These are phyloP conservation scores for Gossypium gossypioides DNA, from an alignment of 441 rosid genomes.

Conservation along the genomic window DNA sequence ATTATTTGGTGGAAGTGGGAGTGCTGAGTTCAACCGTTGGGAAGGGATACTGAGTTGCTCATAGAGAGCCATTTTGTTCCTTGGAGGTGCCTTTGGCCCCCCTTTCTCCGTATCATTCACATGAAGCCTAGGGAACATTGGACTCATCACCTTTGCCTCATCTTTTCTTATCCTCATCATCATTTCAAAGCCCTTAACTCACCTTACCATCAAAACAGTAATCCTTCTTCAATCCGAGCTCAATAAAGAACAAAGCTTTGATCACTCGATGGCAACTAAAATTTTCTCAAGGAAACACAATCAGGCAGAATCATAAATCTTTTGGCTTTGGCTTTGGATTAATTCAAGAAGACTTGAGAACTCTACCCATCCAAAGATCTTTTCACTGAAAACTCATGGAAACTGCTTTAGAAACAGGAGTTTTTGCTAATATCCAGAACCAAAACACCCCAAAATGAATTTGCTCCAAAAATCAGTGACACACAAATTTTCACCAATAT, in stretches of 20 bases:
- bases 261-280: conserved; percentile 8
- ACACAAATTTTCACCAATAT: background rate
- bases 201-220: conserved; percentile 3
- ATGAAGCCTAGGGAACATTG: conserved; percentile 80
- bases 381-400: conserved; percentile 7
- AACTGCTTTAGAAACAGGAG: background rate
- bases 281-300: background rate
- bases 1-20: conserved; percentile 21
- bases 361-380: background rate
- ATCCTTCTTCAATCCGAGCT: background rate
- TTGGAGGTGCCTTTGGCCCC: conserved; percentile 68
- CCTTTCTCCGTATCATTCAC: conserved; percentile 68
- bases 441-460: background rate
- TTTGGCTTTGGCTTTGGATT: background rate
- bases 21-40: conserved; percentile 41
- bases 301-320: background rate
- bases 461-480: background rate
- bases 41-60: conserved; percentile 59
- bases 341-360: conserved; percentile 3
- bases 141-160: conserved; percentile 43
- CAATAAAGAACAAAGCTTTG: background rate
- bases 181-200: background rate
- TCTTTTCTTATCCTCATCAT: conserved; percentile 43
- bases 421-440: background rate
- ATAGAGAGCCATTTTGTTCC: conserved; percentile 77